Percentiles rank a stretch among this genome's conserved stretches.
Evolutionary conservation across 2,329 filamentous ascomycete genomes (phyloP).

Genomic region (Fusarium ramigenum): DNA sequence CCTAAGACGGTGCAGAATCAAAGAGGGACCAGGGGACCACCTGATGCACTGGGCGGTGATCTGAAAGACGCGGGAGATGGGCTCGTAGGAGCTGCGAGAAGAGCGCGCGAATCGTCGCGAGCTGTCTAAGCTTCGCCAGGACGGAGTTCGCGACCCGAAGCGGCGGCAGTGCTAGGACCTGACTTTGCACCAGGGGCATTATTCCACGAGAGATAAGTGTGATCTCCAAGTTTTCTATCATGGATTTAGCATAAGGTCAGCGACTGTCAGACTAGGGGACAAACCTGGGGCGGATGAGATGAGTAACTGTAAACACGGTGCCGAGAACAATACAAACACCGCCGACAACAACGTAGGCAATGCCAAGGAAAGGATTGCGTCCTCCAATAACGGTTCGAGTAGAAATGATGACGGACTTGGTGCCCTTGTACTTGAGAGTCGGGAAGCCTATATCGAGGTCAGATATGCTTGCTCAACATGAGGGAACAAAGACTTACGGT

Average conservation of each 20-base stretch:
- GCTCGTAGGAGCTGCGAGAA: constrained; percentile 23
- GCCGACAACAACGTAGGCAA: constrained; percentile 93
- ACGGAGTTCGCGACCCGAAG: constrained; percentile 66
- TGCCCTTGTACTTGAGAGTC: constrained; percentile 80
- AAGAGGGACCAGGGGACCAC: background rate
- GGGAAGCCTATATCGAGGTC: constrained; percentile 73
- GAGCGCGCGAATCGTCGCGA: constrained; percentile 40
- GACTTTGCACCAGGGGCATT: constrained; percentile 60
- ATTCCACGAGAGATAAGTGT: constrained; percentile 98
- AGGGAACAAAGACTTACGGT: constrained; percentile 68
- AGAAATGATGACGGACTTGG: constrained; percentile 88
- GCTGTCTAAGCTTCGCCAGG: constrained; percentile 54
- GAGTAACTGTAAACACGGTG: constrained; percentile 85
- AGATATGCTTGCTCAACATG: background rate
- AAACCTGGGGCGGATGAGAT: constrained; percentile 89
- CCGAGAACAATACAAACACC: constrained; percentile 92
- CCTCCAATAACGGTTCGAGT: constrained; percentile 94
- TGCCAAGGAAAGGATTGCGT: constrained; percentile 94
- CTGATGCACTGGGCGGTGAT: constrained; percentile 7
- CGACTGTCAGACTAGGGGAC: constrained; percentile 41
- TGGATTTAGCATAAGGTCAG: background rate
- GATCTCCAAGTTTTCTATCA: constrained; percentile 92
- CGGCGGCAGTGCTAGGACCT: constrained; percentile 55
- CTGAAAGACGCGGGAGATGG: constrained; percentile 16
- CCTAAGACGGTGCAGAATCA: background rate